Evolutionary conservation across 2,329 filamentous ascomycete genomes (phyloP), one percentile per base, ranked within the genome.

Genomic region (Alternaria angustiovoidea): DNA sequence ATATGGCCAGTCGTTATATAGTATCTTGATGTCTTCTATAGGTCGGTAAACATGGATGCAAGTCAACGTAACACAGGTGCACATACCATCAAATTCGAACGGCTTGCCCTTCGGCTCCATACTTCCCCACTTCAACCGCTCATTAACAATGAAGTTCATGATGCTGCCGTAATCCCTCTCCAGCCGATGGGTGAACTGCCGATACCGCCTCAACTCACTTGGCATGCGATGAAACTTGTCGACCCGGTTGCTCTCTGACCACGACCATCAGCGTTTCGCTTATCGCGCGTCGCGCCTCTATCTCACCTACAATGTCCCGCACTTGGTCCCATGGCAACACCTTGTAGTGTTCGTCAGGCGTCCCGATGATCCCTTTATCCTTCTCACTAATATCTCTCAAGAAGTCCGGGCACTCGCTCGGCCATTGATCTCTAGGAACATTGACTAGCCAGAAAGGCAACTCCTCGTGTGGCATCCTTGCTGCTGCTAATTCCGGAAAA

Each of bases 1-100:
- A 73, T 97, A 98, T 0, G 94, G 94, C 92, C 93, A 97, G 83
- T 98, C 94, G 74, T 98, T 98, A 79, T 86, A 87, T 41, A 97
- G 78, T 48, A 96, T 89, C 77, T 88, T 93, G 70, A 89, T 80
- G 72, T 95, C 90, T 47, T 81, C 84, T 84, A 47, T 36, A 42
- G 22, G 20, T 52, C 26, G 54, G 55, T 51, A 79, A 67, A 26
- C 22, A 43, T 28, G 8, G 41, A 36, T 47, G 28, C 20, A 34
- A 41, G 20, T 26, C 30, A 34, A 22, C 48, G 38, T 14, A 30
- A 26, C 12, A 20, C 12, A 8, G n/a, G 16, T 22, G 22, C 28
- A 57, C 51, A 20, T 56, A 62, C 60, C 60, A 24, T 60, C 32
- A 58, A 80, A 75, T 30, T 79, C 79, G 63, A 85, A 86, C 7